These are phyloP conservation scores for Daldinia vernicosa DNA, from an alignment of 495 filamentous ascomycete genomes.

Conservation along the genomic window DNA sequence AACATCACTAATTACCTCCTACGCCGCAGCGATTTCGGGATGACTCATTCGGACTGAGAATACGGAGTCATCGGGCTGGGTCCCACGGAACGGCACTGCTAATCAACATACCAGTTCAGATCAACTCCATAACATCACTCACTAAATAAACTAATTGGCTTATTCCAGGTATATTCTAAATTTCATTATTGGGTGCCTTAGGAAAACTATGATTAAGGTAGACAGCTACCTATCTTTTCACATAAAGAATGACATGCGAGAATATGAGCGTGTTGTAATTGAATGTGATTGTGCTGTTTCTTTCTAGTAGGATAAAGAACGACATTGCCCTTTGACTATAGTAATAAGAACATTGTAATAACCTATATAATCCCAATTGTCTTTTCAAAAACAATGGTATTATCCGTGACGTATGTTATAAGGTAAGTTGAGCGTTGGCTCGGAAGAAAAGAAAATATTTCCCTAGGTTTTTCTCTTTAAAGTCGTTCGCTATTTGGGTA, in stretches of 20 bases:
- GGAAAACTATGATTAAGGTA: too few relatives aligned
- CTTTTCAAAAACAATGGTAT: neutral
- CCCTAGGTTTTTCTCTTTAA: neutral
- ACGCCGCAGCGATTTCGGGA: neutral
- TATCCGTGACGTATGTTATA: neutral
- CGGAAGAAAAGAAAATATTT: neutral
- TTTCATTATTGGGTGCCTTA: neutral
- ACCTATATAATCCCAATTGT: neutral
- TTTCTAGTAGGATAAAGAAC: neutral
- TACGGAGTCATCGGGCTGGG: neutral
- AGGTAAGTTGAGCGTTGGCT: neutral
- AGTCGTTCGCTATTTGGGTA: neutral
- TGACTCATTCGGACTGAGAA: conserved; percentile 14
- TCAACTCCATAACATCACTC: neutral
- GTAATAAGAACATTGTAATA: neutral
- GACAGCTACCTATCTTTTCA: too few relatives aligned
- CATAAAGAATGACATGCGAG: neutral
- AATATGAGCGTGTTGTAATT: neutral
- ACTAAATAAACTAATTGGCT: neutral
- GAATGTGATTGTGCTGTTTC: too few relatives aligned
- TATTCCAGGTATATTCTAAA: neutral
- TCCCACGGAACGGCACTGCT: neutral
- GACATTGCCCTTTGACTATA: neutral
- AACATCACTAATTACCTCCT: neutral
- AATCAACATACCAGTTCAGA: neutral